phyloP scores from a whole-genome alignment of 495 filamentous ascomycete genomes.

The Bathelium albidoporum region DNA sequence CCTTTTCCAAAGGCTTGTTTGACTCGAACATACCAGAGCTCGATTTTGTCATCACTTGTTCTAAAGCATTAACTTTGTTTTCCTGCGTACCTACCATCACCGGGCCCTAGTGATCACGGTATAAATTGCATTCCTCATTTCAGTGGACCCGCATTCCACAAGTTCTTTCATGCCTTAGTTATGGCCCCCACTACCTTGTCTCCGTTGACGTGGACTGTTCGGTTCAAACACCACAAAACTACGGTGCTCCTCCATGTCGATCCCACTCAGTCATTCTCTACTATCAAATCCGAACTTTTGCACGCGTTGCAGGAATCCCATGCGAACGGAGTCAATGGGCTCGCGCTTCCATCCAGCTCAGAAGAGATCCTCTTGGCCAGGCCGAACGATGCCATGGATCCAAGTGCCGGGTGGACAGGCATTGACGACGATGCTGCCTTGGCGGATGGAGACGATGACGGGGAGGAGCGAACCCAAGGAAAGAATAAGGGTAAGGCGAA shows the following conservation, averaged over 20 bases:
- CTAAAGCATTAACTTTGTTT: no score
- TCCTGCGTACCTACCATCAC: no score
- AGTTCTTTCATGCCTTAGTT: background rate
- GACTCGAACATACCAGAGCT: no score
- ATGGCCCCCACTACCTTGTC: conserved; percentile 26
- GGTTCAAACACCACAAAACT: conserved; percentile 68
- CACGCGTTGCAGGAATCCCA: conserved; percentile 40
- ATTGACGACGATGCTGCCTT: conserved; percentile 21
- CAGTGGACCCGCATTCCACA: background rate
- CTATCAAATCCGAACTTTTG: conserved; percentile 55
- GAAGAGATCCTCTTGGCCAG: conserved; percentile 45
- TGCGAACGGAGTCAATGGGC: conserved; percentile 39
- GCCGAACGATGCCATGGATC: conserved; percentile 45
- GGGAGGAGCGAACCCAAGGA: conserved; percentile 24
- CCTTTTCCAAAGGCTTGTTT: no score
- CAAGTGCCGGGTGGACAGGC: conserved; percentile 46
- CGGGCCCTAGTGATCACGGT: no score
- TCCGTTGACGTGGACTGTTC: conserved; percentile 48
- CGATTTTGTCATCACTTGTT: no score
- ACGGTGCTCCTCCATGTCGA: conserved; percentile 66
- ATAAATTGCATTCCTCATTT: background rate
- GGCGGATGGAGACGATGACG: conserved; percentile 15
- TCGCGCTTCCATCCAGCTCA: conserved; percentile 38
- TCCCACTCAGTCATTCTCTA: conserved; percentile 47
- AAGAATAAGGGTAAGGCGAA: conserved; percentile 20